Evolutionary conservation across 2,329 filamentous ascomycete genomes (phyloP).

Genomic region (Venturia aucupariae): DNA sequence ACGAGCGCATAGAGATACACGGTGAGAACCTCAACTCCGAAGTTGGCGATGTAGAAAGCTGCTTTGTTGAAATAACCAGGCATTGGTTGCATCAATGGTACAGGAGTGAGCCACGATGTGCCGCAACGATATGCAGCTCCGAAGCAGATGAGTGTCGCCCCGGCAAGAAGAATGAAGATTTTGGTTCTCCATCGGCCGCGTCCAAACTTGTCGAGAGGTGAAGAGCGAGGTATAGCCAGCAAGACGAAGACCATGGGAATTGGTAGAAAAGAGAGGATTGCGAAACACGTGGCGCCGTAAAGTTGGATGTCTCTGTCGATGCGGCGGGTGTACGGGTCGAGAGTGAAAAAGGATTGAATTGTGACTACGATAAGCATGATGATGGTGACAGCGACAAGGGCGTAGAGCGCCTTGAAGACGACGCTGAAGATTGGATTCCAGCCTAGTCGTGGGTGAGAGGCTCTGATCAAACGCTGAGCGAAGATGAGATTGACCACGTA

Average conservation of each 20-base stretch:
- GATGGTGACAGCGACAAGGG: conserved; percentile 49
- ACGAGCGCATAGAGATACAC: conserved; percentile 56
- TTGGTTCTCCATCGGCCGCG: conserved; percentile 58
- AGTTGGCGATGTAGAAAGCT: conserved; percentile 75
- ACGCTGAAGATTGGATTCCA: conserved; percentile 50
- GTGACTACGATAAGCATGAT: conserved; percentile 57
- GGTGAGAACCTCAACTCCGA: conserved; percentile 61
- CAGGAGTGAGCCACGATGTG: conserved; percentile 42
- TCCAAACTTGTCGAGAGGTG: conserved; percentile 52
- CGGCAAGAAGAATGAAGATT: conserved; percentile 51
- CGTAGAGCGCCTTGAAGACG: conserved; percentile 50
- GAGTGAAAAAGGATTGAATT: conserved; percentile 59
- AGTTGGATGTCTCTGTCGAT: conserved; percentile 56
- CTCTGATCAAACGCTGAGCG: conserved; percentile 63
- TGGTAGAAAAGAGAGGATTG: conserved; percentile 58
- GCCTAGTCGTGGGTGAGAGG: conserved; percentile 60
- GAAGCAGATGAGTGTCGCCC: conserved; percentile 51
- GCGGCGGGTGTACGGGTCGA: conserved; percentile 39
- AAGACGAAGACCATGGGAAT: conserved; percentile 46
- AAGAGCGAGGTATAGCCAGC: conserved; percentile 36
- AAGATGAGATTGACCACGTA: conserved; percentile 74
- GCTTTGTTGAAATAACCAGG: conserved; percentile 64
- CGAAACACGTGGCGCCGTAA: conserved; percentile 52
- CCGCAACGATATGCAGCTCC: conserved; percentile 62
- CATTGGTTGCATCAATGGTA: conserved; percentile 41